These are phyloP conservation scores for Tinospora cordifolia DNA, from an alignment of 164 flowering plant species.

Conservation along the genomic window DNA sequence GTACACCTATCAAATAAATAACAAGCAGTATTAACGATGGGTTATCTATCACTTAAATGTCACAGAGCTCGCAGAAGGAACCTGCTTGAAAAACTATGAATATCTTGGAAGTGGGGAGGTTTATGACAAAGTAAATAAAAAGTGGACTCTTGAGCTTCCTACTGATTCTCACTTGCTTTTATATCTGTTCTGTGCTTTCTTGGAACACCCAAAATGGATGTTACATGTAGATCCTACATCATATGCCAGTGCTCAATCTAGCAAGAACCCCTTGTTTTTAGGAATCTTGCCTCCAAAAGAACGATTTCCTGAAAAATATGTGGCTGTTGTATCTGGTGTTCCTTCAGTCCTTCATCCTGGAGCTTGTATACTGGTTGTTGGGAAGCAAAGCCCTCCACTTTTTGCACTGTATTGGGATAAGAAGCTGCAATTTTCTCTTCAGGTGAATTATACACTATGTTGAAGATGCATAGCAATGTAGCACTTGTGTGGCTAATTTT, in stretches of 20 bases:
- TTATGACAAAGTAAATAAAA: constrained; percentile 73
- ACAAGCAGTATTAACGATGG: constrained; percentile 3
- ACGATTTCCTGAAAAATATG: constrained; percentile 83
- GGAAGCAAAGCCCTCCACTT: constrained; percentile 72
- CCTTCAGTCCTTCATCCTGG: constrained; percentile 84
- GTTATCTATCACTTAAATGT: constrained; percentile 12
- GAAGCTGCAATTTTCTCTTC: constrained; percentile 80
- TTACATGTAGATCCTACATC: constrained; percentile 79
- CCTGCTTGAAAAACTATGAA: constrained; percentile 88
- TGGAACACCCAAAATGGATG: constrained; percentile 97
- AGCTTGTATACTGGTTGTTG: constrained; percentile 62
- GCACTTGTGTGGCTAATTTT: not conserved
- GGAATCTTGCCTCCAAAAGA: constrained; percentile 90
- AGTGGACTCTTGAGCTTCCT: constrained; percentile 84
- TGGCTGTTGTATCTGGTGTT: constrained; percentile 58
- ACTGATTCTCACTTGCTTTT: constrained; percentile 84
- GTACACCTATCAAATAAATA: not conserved
- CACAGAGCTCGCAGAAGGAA: constrained; percentile 89
- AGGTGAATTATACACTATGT: constrained; percentile 36
- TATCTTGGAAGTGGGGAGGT: constrained; percentile 72
- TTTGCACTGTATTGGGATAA: constrained; percentile 91
- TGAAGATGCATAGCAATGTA: not conserved
- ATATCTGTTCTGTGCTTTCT: constrained; percentile 85
- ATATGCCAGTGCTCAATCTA: constrained; percentile 73
- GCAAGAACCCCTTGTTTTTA: constrained; percentile 86